Percentiles rank a stretch among this genome's conserved stretches.
Evolutionary conservation across 2,329 filamentous ascomycete species (phyloP).

Genomic region (Dothideomycetes sp.): DNA sequence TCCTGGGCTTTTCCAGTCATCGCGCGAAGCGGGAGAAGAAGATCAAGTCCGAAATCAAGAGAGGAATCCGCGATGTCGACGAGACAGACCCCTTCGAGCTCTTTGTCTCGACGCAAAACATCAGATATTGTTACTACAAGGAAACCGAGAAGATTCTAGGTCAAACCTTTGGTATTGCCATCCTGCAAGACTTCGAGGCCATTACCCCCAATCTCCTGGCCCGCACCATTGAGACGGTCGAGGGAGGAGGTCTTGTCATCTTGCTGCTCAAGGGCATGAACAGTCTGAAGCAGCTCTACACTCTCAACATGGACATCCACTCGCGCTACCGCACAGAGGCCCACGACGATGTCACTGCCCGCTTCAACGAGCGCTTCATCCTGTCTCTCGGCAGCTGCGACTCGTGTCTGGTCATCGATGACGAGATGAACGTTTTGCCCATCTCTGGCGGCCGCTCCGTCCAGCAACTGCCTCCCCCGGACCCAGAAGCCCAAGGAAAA

Average conservation of each 20-base stretch:
- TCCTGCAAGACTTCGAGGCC: constrained; percentile 95
- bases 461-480: constrained; percentile 65
- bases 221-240: constrained; percentile 91
- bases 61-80: constrained; percentile 85
- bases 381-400: constrained; percentile 91
- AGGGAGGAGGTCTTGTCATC: constrained; percentile 86
- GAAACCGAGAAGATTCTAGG: constrained; percentile 98
- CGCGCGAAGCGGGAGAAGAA: constrained; percentile 96
- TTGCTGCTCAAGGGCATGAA: constrained; percentile 91
- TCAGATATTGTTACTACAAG: constrained; percentile 99
- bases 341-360: constrained; percentile 83
- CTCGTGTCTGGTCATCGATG: constrained; percentile 89
- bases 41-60: constrained; percentile 97
- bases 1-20: constrained; percentile 89
- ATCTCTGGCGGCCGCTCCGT: constrained; percentile 93
- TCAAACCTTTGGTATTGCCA: constrained; percentile 97
- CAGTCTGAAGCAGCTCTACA: constrained; percentile 94
- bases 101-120: constrained; percentile 91
- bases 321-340: constrained; percentile 93
- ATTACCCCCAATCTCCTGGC: constrained; percentile 95
- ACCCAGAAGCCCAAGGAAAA: constrained; percentile 61
- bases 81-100: constrained; percentile 92
- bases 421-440: constrained; percentile 92
- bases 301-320: constrained; percentile 94
- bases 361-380: constrained; percentile 97